A percentile compares a stretch with the other conserved stretches of the same genome.
Conservation (phyloP, 208 protist genomes). For the Wallacemonas rigidus region DNA sequence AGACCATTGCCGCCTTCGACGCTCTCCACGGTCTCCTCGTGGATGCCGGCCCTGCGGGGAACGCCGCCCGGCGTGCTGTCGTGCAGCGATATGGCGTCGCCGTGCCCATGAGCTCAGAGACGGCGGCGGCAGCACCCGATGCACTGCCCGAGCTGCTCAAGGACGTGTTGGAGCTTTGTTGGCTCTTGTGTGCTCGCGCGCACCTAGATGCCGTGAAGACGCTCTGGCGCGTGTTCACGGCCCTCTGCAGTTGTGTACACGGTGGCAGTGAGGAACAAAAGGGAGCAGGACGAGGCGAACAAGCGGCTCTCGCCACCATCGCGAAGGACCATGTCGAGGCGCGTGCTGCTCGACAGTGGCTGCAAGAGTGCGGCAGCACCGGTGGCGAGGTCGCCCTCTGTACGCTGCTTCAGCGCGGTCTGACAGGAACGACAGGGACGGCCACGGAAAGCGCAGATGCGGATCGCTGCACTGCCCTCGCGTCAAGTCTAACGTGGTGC, state of each 20-base stretch:
- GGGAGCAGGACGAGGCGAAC: too few species aligned
- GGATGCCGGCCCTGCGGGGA: background rate
- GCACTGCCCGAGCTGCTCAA: background rate
- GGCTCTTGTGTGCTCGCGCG: background rate
- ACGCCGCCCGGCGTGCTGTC: background rate
- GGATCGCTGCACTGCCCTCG: background rate
- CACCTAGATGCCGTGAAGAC: background rate
- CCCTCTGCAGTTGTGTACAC: background rate
- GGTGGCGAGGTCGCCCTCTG: constrained; percentile 1
- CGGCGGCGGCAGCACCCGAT: background rate
- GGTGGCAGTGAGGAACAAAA: too few species aligned
- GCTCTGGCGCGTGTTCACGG: background rate
- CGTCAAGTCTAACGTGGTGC: constrained; percentile 7
- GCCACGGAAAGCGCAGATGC: background rate
- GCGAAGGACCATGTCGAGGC: background rate
- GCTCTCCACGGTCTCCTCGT: constrained; percentile 1
- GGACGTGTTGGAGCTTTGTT: constrained; percentile 6
- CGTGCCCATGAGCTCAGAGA: too few species aligned
- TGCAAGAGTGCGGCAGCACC: background rate
- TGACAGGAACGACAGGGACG: background rate
- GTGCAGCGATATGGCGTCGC: background rate
- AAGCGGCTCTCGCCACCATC: too few species aligned
- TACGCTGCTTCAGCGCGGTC: background rate
- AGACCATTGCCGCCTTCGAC: constrained; percentile 4
- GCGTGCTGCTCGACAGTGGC: background rate